These are phyloP conservation scores for Metschnikowia reukaufii DNA, from an alignment of 805 yeast genomes.

Conservation along the genomic window DNA sequence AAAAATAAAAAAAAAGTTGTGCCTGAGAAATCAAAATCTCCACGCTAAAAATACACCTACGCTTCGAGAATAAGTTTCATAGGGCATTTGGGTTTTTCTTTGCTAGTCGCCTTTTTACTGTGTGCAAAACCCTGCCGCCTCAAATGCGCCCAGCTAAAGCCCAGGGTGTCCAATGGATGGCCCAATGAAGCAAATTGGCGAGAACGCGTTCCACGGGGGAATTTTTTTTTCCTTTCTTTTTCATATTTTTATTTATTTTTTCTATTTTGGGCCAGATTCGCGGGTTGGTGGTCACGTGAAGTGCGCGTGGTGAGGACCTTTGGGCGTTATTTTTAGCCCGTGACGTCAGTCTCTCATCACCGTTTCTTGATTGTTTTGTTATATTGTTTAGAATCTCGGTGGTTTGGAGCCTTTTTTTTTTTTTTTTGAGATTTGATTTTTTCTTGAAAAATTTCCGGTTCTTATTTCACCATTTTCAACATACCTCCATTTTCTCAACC, in stretches of 20 bases:
- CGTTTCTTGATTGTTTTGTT: no score
- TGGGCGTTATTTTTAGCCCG: no score
- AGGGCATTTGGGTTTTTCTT: neutral
- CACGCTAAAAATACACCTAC: conserved; percentile 1
- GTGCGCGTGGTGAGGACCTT: neutral
- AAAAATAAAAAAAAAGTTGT: neutral
- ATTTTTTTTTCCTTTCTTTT: no score
- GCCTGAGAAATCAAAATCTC: neutral
- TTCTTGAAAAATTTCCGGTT: neutral
- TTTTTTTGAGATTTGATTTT: neutral
- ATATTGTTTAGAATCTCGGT: no score
- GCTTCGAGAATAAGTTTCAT: neutral
- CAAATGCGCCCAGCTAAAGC: neutral
- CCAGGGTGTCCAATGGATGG: neutral
- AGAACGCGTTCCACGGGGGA: neutral
- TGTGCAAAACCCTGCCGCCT: neutral
- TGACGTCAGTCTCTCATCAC: no score
- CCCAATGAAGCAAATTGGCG: neutral
- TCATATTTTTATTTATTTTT: no score
- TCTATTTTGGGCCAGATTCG: neutral
- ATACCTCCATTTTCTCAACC: no score
- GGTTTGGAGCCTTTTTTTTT: no score
- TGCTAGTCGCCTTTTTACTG: neutral
- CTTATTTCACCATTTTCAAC: no score
- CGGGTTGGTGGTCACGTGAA: neutral